These are phyloP conservation scores for Globisporangium cederbergense DNA, from an alignment of 352 stramenopile species.

Conservation along the genomic window DNA sequence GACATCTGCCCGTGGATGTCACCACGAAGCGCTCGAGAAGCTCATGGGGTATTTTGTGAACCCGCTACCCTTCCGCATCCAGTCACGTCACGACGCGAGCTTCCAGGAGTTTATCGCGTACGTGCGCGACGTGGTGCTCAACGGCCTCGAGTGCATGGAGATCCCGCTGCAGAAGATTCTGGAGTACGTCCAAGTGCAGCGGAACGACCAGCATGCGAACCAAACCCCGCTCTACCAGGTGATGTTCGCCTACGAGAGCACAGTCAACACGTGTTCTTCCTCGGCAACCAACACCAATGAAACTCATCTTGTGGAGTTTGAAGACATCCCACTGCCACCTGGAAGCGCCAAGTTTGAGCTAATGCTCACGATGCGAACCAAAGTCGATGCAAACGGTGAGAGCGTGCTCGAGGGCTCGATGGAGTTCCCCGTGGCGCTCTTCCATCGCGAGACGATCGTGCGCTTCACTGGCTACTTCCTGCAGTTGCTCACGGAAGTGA, in stretches of 20 bases:
- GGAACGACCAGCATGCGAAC: constrained; percentile 6
- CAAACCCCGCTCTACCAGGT: constrained; percentile 36
- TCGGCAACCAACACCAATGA: not conserved
- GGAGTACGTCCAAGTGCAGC: constrained; percentile 30
- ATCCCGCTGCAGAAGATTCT: constrained; percentile 52
- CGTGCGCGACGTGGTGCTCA: constrained; percentile 42
- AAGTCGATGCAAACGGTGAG: not conserved
- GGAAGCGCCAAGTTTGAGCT: constrained; percentile 56
- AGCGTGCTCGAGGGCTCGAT: constrained; percentile 43
- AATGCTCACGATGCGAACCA: constrained; percentile 53
- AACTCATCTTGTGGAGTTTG: not conserved
- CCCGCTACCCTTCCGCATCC: constrained; percentile 46
- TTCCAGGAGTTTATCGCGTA: constrained; percentile 31
- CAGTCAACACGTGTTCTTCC: too few relatives aligned
- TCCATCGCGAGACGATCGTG: constrained; percentile 27
- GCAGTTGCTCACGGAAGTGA: not conserved
- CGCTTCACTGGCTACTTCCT: not conserved
- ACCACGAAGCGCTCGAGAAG: constrained; percentile 22
- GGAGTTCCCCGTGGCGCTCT: constrained; percentile 35
- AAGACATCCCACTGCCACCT: constrained; percentile 29
- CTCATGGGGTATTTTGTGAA: constrained; percentile 64
- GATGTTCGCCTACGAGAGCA: constrained; percentile 55
- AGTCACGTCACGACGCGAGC: constrained; percentile 11
- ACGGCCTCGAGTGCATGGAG: constrained; percentile 43
- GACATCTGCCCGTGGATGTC: constrained; percentile 25